phyloP scores from a whole-genome alignment of 2,329 filamentous ascomycete species.

The Penicillium sp. region DNA sequence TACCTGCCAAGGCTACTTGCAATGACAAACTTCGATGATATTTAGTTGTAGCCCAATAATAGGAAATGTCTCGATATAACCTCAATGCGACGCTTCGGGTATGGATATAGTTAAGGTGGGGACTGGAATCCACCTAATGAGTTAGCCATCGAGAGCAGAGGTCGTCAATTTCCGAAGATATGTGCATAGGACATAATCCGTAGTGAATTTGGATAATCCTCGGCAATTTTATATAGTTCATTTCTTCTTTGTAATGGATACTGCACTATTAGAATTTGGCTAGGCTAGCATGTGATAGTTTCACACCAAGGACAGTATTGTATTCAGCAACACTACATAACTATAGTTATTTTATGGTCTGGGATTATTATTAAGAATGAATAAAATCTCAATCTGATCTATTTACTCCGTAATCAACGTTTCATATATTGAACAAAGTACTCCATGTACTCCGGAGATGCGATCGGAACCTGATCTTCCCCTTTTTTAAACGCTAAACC shows the following conservation, averaged over 20 bases:
- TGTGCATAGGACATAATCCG: background rate
- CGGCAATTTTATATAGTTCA: background rate
- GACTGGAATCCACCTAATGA: background rate
- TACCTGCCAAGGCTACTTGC: background rate
- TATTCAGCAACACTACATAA: background rate
- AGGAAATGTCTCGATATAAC: background rate
- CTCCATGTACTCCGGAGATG: background rate
- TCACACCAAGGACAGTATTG: background rate
- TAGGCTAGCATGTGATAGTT: constrained; percentile 6
- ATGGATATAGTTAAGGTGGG: background rate
- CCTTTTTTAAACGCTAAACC: constrained; percentile 29
- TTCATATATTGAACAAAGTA: background rate
- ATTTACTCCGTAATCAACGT: background rate
- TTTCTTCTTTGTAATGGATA: background rate
- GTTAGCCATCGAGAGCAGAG: background rate
- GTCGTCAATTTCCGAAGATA: background rate
- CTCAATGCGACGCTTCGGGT: background rate
- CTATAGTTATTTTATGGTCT: no score
- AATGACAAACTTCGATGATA: background rate
- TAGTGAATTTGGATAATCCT: background rate
- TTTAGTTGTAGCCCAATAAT: background rate
- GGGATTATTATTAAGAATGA: background rate
- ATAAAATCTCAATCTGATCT: background rate
- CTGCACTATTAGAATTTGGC: background rate
- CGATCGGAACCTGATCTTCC: constrained; percentile 15